Base-by-base conservation (phyloP, 148 eudicot genomes). In the Persicaria tinctoria region DNA sequence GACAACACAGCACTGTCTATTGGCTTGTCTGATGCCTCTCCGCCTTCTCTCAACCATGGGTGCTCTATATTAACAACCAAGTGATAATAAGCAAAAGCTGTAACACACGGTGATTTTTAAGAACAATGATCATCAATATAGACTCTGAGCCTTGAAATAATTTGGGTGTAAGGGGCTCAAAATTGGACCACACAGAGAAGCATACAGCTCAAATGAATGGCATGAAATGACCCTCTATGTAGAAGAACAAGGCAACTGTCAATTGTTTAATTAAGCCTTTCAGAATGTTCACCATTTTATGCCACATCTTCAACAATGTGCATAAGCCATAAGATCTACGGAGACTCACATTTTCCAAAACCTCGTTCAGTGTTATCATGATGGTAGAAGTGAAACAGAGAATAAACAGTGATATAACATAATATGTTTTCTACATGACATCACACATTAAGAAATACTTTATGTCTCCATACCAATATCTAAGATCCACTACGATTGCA, bases 1-100 rank as follows among this genome's bases (percentile, higher is more conserved):
- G 96, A 86, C 12, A 93, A 88, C 18, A 93, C 98, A 56, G 98
- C 98, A 84, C 96, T 86, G 62, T 93, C 98, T 13, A 93, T 89
- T 76, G 98, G 98, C 75, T 89, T 85, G 80, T 93, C 98, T 72
- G 98, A 89, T 74, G 98, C 98, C 48, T 89, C 84, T 71, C 88
- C 96, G 57, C 91, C 97, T 79, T 93, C 95, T 83, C 85, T 88
- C 49, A 93, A 78, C 98, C 98, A 93, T 47, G 96, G 92, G 78
- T 93, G 98, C 75, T 93, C 98, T 93, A 73, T 32, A 69, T 51
- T 54, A 72, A 3, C 44, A 46, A 64, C 41, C 41, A 48, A 75
- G 48, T 23, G 20, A 71, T 38, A 62, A 41, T 46, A 68, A 11
- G 18, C 20, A 6, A 13, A 68, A 32, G 47, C 20, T 3, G 71